These are phyloP conservation scores for Pestalotiopsis sp. DNA, from an alignment of 2,329 filamentous ascomycete genomes.

Conservation along the genomic window DNA sequence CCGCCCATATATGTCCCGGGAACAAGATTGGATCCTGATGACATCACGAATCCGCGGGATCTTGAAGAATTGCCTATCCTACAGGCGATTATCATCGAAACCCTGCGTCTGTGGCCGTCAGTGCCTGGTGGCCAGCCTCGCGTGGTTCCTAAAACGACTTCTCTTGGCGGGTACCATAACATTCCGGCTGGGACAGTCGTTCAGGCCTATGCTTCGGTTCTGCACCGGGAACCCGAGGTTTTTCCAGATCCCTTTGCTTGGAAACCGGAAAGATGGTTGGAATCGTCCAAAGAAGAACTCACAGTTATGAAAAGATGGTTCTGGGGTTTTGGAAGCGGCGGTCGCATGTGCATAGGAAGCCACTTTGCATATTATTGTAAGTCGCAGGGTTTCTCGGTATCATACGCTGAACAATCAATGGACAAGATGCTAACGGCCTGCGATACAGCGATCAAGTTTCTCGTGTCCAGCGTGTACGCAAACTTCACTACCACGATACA, in stretches of 20 bases:
- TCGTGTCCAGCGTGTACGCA: not conserved
- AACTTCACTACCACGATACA: not conserved
- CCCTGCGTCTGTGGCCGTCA: not conserved
- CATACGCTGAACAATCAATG: not conserved
- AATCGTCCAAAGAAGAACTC: not conserved
- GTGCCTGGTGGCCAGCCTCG: not conserved
- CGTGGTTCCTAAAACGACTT: not conserved
- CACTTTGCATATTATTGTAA: not conserved
- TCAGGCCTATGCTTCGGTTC: not conserved
- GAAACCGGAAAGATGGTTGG: not conserved
- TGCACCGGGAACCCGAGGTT: not conserved
- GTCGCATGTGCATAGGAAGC: not conserved
- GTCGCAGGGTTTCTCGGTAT: not conserved
- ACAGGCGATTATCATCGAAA: not conserved
- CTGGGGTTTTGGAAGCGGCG: not conserved
- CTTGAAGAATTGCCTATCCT: not conserved
- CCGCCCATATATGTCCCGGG: not conserved
- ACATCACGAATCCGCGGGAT: not conserved
- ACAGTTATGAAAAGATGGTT: not conserved
- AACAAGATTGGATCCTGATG: not conserved
- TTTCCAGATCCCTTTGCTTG: not conserved
- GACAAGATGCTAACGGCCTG: not conserved
- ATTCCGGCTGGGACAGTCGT: not conserved
- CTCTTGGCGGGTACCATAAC: not conserved
- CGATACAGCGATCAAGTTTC: not conserved